Evolutionary conservation across 257 asterid genomes (phyloP).

Genomic region (Nicotiana undulata): DNA sequence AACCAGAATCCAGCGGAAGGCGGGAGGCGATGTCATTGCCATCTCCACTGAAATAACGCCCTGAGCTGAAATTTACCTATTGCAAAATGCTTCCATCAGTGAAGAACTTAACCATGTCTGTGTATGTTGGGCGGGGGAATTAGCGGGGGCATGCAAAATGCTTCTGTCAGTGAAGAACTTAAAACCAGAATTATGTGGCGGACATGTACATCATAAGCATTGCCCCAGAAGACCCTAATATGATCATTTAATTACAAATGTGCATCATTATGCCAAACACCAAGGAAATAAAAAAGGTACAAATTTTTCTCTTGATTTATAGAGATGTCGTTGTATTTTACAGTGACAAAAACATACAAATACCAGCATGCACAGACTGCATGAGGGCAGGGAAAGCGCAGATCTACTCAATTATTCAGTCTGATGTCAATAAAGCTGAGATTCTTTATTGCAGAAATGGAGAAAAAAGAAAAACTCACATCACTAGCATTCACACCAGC

Average conservation of each 20-base stretch:
- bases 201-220: not conserved
- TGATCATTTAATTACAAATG: not conserved
- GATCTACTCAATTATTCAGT: not conserved
- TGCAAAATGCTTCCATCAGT: slow-evolving; percentile 16
- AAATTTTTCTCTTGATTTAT: not conserved
- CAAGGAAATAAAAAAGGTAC: not conserved
- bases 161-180: not conserved
- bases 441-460: not conserved
- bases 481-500: slow-evolving; percentile 99
- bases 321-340: not conserved
- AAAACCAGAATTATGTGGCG: not conserved
- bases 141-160: not conserved
- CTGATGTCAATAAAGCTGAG: slow-evolving; percentile 4
- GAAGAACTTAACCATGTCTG: not conserved
- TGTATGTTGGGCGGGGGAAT: not conserved
- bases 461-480: slow-evolving; percentile 44
- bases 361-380: slow-evolving; percentile 6
- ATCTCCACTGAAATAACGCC: slow-evolving; percentile 74
- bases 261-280: not conserved
- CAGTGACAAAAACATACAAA: not conserved
- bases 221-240: not conserved
- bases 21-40: slow-evolving; percentile 44
- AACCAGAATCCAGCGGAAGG: slow-evolving; percentile 96
- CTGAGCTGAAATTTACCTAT: slow-evolving; percentile 96
- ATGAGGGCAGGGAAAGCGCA: not conserved